These are phyloP conservation scores for Yueomyces sp. DNA, from an alignment of 805 yeast genomes.

Conservation along the genomic window DNA sequence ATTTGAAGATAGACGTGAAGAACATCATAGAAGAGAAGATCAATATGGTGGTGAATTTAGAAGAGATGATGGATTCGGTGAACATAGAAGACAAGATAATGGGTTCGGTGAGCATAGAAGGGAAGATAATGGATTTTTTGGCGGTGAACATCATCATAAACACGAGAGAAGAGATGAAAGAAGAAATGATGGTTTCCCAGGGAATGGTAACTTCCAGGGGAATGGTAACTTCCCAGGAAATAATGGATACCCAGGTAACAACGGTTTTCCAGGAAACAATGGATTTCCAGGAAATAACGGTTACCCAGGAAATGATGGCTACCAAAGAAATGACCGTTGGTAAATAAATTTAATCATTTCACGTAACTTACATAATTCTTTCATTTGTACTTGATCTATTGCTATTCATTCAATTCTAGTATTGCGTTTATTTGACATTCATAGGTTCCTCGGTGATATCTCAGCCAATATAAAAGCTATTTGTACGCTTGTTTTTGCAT, in stretches of 20 bases:
- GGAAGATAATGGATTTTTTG: constrained; percentile 4
- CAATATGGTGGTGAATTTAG: background rate
- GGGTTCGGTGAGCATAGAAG: background rate
- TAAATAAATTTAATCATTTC: background rate
- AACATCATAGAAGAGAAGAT: constrained; percentile 5
- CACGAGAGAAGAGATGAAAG: constrained; percentile 2
- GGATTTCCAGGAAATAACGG: constrained; percentile 1
- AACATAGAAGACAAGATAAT: constrained; percentile 6
- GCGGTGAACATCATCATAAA: constrained; percentile 3
- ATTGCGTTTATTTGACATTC: no score
- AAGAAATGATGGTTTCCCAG: background rate
- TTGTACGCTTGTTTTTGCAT: no score
- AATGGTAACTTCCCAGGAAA: constrained; percentile 11
- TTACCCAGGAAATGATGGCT: constrained; percentile 1
- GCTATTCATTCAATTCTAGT: no score
- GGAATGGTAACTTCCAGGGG: constrained; percentile 2
- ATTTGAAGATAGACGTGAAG: constrained; percentile 28
- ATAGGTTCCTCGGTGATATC: no score
- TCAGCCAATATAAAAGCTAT: no score
- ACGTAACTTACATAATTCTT: no score
- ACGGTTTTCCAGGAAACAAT: constrained; percentile 8
- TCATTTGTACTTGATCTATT: no score
- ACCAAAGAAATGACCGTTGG: background rate
- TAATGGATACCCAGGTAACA: constrained; percentile 4
- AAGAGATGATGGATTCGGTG: constrained; percentile 5